Conservation (phyloP, 2,329 filamentous ascomycete genomes). For the Huntiella abstrusa region DNA sequence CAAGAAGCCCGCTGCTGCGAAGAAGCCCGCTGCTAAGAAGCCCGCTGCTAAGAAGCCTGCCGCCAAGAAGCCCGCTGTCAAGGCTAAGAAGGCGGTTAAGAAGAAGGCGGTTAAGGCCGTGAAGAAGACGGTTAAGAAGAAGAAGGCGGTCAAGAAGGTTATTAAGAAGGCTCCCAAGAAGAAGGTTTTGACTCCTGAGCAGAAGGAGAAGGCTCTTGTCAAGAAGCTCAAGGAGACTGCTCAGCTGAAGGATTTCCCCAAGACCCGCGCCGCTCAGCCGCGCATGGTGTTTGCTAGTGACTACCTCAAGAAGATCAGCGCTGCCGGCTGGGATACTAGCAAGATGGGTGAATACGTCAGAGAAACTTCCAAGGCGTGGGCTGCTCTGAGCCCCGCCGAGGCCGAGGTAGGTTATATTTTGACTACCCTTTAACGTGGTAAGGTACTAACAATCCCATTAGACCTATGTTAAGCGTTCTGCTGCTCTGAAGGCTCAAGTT, state of each 20-base stretch:
- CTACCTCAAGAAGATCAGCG: slow-evolving; percentile 14
- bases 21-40: slow-evolving; percentile 14
- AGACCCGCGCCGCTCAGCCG: slow-evolving; percentile 15
- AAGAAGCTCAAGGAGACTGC: neutral
- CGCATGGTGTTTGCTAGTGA: slow-evolving; percentile 23
- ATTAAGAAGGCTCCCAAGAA: slow-evolving; percentile 16
- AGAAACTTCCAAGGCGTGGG: too few species aligned
- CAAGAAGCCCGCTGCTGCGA: slow-evolving; percentile 8
- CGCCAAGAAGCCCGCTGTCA: slow-evolving; percentile 10
- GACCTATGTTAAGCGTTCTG: slow-evolving; percentile 19
- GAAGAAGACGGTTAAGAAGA: slow-evolving; percentile 14
- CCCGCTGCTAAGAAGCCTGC: slow-evolving; percentile 5
- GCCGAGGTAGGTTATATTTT: slow-evolving; percentile 22
- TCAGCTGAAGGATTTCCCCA: slow-evolving; percentile 1
- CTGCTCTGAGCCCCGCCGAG: slow-evolving; percentile 17
- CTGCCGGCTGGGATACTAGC: neutral
- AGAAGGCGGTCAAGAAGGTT: slow-evolving; percentile 2
- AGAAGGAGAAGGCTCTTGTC: slow-evolving; percentile 14
- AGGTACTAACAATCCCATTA: slow-evolving; percentile 12
- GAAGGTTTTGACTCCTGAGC: slow-evolving; percentile 22
- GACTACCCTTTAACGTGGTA: neutral
- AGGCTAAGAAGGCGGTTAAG: slow-evolving; percentile 4
- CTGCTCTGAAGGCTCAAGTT: slow-evolving; percentile 25
- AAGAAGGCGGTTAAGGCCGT: slow-evolving; percentile 5
- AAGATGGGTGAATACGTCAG: too few species aligned